phyloP scores from a whole-genome alignment of 2,329 filamentous ascomycete species.

The Dactylella cylindrospora region DNA sequence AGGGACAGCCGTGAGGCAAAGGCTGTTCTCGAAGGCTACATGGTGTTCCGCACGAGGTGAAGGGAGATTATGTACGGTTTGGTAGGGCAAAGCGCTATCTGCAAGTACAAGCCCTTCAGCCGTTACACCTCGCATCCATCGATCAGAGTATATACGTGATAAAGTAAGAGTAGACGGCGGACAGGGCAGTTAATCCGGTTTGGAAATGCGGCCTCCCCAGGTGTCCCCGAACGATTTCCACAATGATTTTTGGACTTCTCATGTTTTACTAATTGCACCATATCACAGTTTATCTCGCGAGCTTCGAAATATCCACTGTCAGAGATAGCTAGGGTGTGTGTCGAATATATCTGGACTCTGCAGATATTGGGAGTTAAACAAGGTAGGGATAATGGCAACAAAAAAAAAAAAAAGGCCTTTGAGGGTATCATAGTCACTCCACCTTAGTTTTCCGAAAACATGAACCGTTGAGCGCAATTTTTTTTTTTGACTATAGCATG shows the following conservation, averaged over 20 bases:
- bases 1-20: too few species aligned
- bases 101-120: too few species aligned
- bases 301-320: too few species aligned
- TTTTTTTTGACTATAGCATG: conserved; percentile 8
- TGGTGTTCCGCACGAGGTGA: too few species aligned
- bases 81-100: too few species aligned
- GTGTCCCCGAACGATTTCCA: background rate
- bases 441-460: conserved; percentile 33
- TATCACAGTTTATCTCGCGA: background rate
- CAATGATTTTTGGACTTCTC: background rate
- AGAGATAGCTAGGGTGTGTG: background rate
- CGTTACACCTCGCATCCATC: too few species aligned
- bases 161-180: background rate
- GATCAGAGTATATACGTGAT: too few species aligned
- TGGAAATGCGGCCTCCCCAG: background rate
- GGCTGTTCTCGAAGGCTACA: too few species aligned
- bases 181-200: background rate
- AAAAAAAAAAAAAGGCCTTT: conserved; percentile 27
- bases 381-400: too few species aligned
- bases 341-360: background rate
- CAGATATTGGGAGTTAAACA: conserved; percentile 1
- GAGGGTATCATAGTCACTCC: conserved; percentile 38
- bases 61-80: too few species aligned
- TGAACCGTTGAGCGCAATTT: too few species aligned
- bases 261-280: background rate